phyloP scores from a whole-genome alignment of 2,329 filamentous ascomycete species.

The Pseudogymnoascus sp. region DNA sequence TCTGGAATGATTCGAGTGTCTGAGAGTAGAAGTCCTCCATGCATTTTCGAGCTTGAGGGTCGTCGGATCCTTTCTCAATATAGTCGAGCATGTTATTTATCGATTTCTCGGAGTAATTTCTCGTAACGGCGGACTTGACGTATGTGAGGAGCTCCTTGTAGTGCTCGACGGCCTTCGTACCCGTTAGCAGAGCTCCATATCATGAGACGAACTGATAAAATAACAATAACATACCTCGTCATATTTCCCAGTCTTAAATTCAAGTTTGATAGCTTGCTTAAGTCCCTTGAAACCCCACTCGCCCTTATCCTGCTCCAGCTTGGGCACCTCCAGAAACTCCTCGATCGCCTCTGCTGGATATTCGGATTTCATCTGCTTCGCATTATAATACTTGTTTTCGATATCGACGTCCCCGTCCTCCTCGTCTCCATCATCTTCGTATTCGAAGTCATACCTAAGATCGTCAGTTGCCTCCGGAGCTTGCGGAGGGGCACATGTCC shows the following conservation, averaged over 20 bases:
- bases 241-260: constrained; percentile 87
- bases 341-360: constrained; percentile 83
- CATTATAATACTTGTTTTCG: constrained; percentile 99
- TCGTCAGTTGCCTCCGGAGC: constrained; percentile 17
- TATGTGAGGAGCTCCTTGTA: constrained; percentile 94
- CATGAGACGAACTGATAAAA: neutral
- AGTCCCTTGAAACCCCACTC: constrained; percentile 98
- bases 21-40: constrained; percentile 95
- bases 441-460: constrained; percentile 84
- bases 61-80: constrained; percentile 77
- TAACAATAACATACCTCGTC: constrained; percentile 51
- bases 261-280: constrained; percentile 96
- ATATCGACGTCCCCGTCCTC: constrained; percentile 86
- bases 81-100: constrained; percentile 99
- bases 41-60: constrained; percentile 63
- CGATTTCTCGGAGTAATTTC: constrained; percentile 98
- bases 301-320: constrained; percentile 70
- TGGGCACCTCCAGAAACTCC: constrained; percentile 84
- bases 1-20: constrained; percentile 91
- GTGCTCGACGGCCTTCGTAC: constrained; percentile 70
- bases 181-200: neutral
- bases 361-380: constrained; percentile 86
- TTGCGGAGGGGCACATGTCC: constrained; percentile 11
- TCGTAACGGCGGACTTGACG: constrained; percentile 90
- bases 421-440: constrained; percentile 83